Evolutionary conservation across 305 asterid genomes (phyloP).

Genomic region (Coffea humblotiana): DNA sequence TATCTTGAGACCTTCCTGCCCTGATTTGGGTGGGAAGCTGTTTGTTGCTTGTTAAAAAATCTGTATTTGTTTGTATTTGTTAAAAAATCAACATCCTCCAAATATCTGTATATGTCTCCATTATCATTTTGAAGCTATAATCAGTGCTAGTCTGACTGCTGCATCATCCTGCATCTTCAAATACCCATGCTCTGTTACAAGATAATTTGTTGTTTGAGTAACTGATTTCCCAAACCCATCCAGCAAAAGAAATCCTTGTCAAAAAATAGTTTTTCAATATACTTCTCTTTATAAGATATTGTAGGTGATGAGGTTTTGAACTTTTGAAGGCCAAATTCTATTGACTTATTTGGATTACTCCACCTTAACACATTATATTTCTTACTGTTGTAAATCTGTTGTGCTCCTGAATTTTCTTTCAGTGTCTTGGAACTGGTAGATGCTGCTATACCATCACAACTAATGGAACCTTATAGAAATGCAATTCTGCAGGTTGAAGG

Average conservation of each 20-base stretch:
- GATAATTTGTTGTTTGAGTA: not conserved
- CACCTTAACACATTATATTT: not conserved
- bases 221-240: not conserved
- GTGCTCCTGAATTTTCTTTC: conserved; percentile 17
- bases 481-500: conserved; percentile 84
- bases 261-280: not conserved
- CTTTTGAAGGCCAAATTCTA: not conserved
- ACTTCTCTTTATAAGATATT: not conserved
- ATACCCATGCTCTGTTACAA: not conserved
- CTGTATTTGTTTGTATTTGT: too few relatives aligned
- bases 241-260: not conserved
- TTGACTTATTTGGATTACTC: not conserved
- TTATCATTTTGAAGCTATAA: too few relatives aligned
- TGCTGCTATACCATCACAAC: conserved; percentile 84
- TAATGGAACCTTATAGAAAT: conserved; percentile 63
- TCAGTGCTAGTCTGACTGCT: too few relatives aligned
- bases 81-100: too few relatives aligned
- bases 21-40: too few relatives aligned
- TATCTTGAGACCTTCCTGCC: too few relatives aligned
- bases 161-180: not conserved
- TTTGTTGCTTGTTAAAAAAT: too few relatives aligned
- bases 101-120: too few relatives aligned
- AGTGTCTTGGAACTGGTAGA: conserved; percentile 96
- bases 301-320: not conserved
- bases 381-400: conserved; percentile 6